phyloP scores from a whole-genome alignment of 2,329 filamentous ascomycete genomes.

The Verticillium albo-atrum region DNA sequence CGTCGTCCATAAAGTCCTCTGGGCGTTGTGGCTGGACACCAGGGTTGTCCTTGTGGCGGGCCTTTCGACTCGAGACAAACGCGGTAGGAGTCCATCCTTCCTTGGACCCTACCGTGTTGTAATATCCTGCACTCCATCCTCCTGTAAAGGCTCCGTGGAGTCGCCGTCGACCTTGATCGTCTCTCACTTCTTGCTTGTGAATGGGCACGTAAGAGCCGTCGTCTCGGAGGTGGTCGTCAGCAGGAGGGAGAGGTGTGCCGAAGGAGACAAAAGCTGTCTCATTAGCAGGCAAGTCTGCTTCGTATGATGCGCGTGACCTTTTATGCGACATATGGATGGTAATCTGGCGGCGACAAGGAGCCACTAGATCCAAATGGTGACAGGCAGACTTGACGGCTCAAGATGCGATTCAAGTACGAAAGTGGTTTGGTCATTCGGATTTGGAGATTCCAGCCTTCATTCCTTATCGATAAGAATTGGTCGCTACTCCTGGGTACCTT shows the following conservation, averaged over 20 bases:
- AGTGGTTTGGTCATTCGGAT: too few species aligned
- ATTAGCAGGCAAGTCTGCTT: conserved; percentile 63
- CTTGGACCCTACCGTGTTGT: conserved; percentile 96
- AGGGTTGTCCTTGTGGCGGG: conserved; percentile 63
- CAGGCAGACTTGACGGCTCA: not conserved
- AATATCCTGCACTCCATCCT: conserved; percentile 96
- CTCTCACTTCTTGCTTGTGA: conserved; percentile 98
- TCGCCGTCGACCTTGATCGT: conserved; percentile 84
- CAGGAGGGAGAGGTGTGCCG: conserved; percentile 78
- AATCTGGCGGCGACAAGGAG: not conserved
- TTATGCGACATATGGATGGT: conserved; percentile 64
- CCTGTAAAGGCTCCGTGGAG: conserved; percentile 96
- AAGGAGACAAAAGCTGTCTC: conserved; percentile 73
- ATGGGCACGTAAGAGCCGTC: conserved; percentile 89
- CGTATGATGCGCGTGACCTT: conserved; percentile 73
- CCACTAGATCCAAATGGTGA: not conserved
- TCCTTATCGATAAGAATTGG: too few species aligned
- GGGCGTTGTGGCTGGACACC: conserved; percentile 56
- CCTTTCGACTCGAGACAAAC: conserved; percentile 84
- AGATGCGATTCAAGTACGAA: not conserved
- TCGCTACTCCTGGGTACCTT: too few species aligned
- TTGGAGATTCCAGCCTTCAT: too few species aligned
- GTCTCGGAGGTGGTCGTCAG: conserved; percentile 73
- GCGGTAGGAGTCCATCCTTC: conserved; percentile 94
- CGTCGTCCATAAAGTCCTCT: conserved; percentile 98